A percentile compares a stretch with the other conserved stretches of the same genome.
phyloP scores from a whole-genome alignment of 1,284 basidiomycete species.

The Binderoboletus segoi region DNA sequence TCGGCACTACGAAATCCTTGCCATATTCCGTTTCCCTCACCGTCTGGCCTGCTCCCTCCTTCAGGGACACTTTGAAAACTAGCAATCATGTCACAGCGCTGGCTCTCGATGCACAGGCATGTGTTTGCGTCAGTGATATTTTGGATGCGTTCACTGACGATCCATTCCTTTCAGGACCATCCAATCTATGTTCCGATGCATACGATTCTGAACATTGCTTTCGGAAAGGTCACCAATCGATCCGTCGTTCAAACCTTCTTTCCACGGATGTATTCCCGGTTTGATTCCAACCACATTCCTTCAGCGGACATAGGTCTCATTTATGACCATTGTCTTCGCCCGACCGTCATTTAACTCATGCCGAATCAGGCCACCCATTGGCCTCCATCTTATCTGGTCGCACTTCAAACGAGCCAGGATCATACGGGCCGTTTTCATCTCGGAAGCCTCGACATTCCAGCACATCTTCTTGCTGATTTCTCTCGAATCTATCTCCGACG shows the following conservation, averaged over 20 bases:
- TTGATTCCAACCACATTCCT: neutral
- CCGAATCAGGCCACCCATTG: slow-evolving; percentile 11
- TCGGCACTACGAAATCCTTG: slow-evolving; percentile 3
- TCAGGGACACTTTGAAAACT: neutral
- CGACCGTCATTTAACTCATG: neutral
- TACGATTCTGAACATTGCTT: slow-evolving; percentile 8
- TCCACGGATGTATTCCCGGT: slow-evolving; percentile 2
- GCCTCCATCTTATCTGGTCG: neutral
- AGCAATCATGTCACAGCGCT: slow-evolving; percentile 10
- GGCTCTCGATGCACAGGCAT: neutral
- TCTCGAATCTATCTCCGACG: neutral
- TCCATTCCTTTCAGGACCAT: neutral
- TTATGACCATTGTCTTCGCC: neutral
- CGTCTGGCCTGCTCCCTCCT: slow-evolving; percentile 12
- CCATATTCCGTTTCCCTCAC: slow-evolving; percentile 2
- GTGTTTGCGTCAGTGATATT: no score
- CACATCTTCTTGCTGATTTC: neutral
- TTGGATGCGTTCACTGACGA: no score
- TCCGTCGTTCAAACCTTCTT: slow-evolving; percentile 10
- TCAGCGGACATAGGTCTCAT: neutral
- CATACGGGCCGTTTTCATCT: neutral
- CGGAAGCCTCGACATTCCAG: neutral
- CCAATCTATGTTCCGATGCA: slow-evolving; percentile 11
- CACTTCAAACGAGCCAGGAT: neutral
- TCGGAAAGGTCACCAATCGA: slow-evolving; percentile 12